Percentiles rank a stretch among this genome's conserved stretches.
phyloP scores from a whole-genome alignment of 495 filamentous ascomycete genomes.

The Penicillium arizonense region DNA sequence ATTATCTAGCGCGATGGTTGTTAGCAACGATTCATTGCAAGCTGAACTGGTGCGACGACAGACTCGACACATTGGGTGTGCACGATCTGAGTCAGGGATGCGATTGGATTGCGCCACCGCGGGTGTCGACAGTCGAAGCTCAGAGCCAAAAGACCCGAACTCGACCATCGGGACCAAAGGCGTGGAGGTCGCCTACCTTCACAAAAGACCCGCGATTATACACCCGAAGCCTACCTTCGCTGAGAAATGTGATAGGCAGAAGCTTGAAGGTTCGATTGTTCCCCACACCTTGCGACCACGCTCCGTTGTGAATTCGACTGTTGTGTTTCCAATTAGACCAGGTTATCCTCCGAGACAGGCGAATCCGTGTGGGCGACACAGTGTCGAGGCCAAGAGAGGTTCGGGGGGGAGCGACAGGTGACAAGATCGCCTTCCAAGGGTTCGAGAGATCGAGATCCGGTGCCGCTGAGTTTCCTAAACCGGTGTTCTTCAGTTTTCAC shows the following conservation, averaged over 20 bases:
- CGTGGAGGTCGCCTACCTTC: not conserved
- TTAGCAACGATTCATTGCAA: constrained; percentile 8
- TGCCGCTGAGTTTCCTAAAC: too few species aligned
- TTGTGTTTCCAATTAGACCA: constrained; percentile 26
- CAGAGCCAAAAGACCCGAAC: constrained; percentile 15
- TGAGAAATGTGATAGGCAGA: constrained; percentile 9
- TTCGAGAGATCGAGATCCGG: not conserved
- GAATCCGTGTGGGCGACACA: constrained; percentile 7
- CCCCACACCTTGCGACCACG: constrained; percentile 25
- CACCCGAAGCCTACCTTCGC: constrained; percentile 4
- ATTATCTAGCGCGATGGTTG: constrained; percentile 2
- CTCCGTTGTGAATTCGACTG: constrained; percentile 22
- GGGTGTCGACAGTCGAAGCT: constrained; percentile 1
- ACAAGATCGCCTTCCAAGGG: constrained; percentile 1
- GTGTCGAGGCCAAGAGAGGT: not conserved
- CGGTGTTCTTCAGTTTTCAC: too few species aligned
- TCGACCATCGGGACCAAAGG: not conserved
- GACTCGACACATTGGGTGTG: not conserved
- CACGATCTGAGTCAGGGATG: constrained; percentile 34
- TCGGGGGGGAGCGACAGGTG: not conserved
- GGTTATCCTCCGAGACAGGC: constrained; percentile 26
- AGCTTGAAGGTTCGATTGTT: constrained; percentile 17
- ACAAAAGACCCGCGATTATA: not conserved
- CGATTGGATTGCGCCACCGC: constrained; percentile 9
- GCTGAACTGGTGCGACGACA: not conserved